A percentile compares a stretch with the other conserved stretches of the same genome.
Evolutionary conservation across 805 yeast species (phyloP).

Genomic region (Soucietia sequanensis): DNA sequence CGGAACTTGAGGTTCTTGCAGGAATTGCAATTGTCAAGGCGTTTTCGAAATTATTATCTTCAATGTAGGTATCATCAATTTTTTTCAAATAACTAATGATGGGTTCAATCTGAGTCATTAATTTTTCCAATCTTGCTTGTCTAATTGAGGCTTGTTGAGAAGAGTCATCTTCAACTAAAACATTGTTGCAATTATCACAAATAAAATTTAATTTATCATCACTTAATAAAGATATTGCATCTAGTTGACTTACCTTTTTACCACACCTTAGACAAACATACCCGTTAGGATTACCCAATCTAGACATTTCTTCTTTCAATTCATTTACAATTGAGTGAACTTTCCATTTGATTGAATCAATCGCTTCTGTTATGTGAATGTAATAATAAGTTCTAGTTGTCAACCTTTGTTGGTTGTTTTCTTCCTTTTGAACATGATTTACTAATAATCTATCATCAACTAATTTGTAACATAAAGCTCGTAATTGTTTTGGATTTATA

Average conservation of each 20-base stretch:
- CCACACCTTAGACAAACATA: conserved; percentile 86
- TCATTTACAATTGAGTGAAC: conserved; percentile 80
- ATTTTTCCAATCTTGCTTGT: conserved; percentile 75
- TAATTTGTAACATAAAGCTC: conserved; percentile 75
- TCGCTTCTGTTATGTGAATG: conserved; percentile 88
- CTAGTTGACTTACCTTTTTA: conserved; percentile 78
- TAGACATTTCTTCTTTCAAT: conserved; percentile 79
- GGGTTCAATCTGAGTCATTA: conserved; percentile 90
- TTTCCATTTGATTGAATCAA: conserved; percentile 96
- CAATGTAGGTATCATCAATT: conserved; percentile 39
- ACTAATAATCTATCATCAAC: conserved; percentile 81
- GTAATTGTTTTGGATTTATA: conserved; percentile 80
- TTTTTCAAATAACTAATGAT: conserved; percentile 74
- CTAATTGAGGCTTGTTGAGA: conserved; percentile 77
- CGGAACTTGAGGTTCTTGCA: conserved; percentile 66
- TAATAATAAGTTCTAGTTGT: conserved; percentile 79
- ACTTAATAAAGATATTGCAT: conserved; percentile 78
- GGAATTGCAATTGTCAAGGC: conserved; percentile 83
- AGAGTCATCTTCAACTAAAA: conserved; percentile 83
- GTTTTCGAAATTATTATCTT: conserved; percentile 40
- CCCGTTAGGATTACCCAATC: conserved; percentile 89
- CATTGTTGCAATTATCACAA: conserved; percentile 80
- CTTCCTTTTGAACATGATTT: conserved; percentile 63
- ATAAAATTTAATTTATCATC: conserved; percentile 78
- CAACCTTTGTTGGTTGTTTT: conserved; percentile 56